A percentile compares a stretch with the other conserved stretches of the same genome.
Conservation (phyloP, 2,329 filamentous ascomycete species). For the Cyanodermella asteris region DNA sequence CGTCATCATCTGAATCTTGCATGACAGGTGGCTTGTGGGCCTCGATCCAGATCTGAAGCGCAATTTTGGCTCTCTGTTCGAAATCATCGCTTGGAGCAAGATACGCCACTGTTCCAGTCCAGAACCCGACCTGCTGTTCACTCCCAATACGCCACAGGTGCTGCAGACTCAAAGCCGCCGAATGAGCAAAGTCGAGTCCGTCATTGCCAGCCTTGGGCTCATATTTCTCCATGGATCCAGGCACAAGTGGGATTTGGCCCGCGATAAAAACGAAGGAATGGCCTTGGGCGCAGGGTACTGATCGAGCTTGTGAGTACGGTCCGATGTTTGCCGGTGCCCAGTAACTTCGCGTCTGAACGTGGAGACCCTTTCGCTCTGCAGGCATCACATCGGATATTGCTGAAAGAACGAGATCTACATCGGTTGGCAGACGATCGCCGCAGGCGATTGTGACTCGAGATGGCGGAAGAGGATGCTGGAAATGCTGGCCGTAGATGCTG, state of each 20-base stretch:
- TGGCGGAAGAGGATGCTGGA: constrained; percentile 59
- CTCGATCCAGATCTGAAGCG: constrained; percentile 24
- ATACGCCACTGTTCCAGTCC: constrained; percentile 56
- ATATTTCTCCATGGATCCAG: constrained; percentile 44
- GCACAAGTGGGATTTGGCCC: constrained; percentile 77
- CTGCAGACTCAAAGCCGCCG: constrained; percentile 56
- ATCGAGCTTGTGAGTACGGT: constrained; percentile 79
- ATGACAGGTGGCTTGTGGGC: constrained; percentile 10
- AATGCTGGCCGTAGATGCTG: constrained; percentile 50
- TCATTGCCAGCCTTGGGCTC: constrained; percentile 10
- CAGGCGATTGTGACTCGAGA: constrained; percentile 66
- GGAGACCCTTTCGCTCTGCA: constrained; percentile 33
- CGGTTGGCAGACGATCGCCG: constrained; percentile 40
- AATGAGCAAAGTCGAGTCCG: constrained; percentile 24
- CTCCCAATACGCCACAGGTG: constrained; percentile 69
- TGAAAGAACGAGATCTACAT: constrained; percentile 38
- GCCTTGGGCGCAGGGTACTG: constrained; percentile 20
- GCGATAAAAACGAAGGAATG: constrained; percentile 42
- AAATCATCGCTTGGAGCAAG: constrained; percentile 28
- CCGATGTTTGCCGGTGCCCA: constrained; percentile 98
- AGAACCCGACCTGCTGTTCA: constrained; percentile 50
- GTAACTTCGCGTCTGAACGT: constrained; percentile 85
- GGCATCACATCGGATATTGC: constrained; percentile 21
- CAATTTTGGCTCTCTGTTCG: constrained; percentile 15
- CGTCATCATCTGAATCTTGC: constrained; percentile 23